A percentile compares a stretch with the other conserved stretches of the same genome.
phyloP scores from a whole-genome alignment of 208 protist genomes.

The Trypanosoma scelopori region DNA sequence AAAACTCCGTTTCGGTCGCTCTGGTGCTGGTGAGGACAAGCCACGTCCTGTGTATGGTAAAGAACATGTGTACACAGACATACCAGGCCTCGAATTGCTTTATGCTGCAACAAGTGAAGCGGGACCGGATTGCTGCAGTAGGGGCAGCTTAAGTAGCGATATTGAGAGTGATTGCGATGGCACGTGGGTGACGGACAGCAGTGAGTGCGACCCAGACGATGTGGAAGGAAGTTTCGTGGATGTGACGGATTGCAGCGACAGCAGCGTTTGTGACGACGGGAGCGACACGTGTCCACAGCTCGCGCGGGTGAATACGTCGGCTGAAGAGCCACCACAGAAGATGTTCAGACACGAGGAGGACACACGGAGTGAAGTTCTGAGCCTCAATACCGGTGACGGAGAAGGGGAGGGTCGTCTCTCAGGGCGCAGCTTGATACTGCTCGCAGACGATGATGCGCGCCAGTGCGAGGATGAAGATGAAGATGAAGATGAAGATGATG shows the following conservation, averaged over 20 bases:
- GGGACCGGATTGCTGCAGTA: constrained; percentile 4
- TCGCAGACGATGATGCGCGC: constrained; percentile 28
- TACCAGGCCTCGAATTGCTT: constrained; percentile 86
- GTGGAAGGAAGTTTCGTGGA: constrained; percentile 79
- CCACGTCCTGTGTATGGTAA: constrained; percentile 64
- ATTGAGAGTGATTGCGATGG: constrained; percentile 49
- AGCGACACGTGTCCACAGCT: constrained; percentile 67
- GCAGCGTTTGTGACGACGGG: constrained; percentile 44
- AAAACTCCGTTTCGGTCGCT: constrained; percentile 88
- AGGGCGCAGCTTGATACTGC: too few species aligned
- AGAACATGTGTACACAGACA: constrained; percentile 75
- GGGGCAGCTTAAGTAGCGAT: constrained; percentile 13
- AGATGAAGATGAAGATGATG: too few species aligned
- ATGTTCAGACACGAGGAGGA: constrained; percentile 12
- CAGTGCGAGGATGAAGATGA: constrained; percentile 31
- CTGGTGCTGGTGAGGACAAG: constrained; percentile 26
- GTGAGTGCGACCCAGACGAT: constrained; percentile 57
- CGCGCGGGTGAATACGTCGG: constrained; percentile 29
- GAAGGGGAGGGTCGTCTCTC: background rate
- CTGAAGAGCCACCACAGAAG: constrained; percentile 17
- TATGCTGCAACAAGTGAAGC: constrained; percentile 43
- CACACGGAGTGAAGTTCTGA: constrained; percentile 11
- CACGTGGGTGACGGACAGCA: constrained; percentile 75
- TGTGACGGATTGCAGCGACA: constrained; percentile 39
- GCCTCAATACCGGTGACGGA: background rate